phyloP scores from a whole-genome alignment of 306 rosid species.

The Delonix regia region DNA sequence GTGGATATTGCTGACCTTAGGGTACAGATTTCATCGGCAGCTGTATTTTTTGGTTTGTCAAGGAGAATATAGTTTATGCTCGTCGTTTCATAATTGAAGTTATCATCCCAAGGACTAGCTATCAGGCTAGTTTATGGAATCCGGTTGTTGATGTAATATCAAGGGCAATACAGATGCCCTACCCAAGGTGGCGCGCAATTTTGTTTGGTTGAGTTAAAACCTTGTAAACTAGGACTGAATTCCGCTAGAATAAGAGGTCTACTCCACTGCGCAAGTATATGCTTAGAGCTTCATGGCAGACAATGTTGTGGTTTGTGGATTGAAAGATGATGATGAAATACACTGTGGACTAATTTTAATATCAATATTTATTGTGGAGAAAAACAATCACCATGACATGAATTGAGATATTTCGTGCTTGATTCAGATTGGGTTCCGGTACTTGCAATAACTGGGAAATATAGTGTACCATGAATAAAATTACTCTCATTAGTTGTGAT shows the following conservation, averaged over 20 bases:
- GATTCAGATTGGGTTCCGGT: not conserved
- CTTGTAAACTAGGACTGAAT: slow-evolving; percentile 1
- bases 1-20: slow-evolving; percentile 84
- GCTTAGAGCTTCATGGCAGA: not conserved
- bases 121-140: slow-evolving; percentile 1
- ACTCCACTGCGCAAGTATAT: not conserved
- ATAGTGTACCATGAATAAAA: not conserved
- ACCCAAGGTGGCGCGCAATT: slow-evolving; percentile 12
- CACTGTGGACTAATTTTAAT: not conserved
- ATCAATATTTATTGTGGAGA: not conserved
- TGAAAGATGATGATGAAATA: slow-evolving; percentile 10
- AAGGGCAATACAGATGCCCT: slow-evolving; percentile 28
- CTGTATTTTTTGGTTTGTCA: slow-evolving; percentile 82
- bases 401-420: not conserved
- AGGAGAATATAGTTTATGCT: slow-evolving; percentile 45
- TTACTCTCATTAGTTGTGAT: not conserved
- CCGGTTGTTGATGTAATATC: slow-evolving; percentile 33
- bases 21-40: slow-evolving; percentile 81
- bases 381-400: not conserved
- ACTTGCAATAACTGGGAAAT: not conserved
- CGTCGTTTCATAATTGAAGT: slow-evolving; percentile 2
- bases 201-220: slow-evolving; percentile 37
- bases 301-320: slow-evolving; percentile 8
- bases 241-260: slow-evolving; percentile 22
- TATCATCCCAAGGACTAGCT: slow-evolving; percentile 35